phyloP scores from a whole-genome alignment of 805 yeast species.

The Starmerella ratchasimensis region DNA sequence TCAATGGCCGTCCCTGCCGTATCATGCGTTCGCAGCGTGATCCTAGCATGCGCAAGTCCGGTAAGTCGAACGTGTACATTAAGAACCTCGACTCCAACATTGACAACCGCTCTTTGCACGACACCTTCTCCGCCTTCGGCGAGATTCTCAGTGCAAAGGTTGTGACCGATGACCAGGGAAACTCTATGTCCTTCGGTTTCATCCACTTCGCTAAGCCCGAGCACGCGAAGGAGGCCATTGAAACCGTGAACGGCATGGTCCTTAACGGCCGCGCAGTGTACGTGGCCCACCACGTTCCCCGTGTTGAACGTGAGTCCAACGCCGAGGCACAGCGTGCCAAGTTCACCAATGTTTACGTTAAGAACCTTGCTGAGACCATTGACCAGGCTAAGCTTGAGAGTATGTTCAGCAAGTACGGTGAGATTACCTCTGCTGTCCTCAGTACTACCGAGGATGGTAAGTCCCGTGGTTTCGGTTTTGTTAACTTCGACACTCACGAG shows the following conservation, averaged over 20 bases:
- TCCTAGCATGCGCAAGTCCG: conserved; percentile 86
- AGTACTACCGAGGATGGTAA: conserved; percentile 74
- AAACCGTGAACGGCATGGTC: conserved; percentile 95
- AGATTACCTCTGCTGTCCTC: conserved; percentile 67
- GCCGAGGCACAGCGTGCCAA: conserved; percentile 79
- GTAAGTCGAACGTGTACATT: conserved; percentile 93
- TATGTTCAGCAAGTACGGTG: conserved; percentile 61
- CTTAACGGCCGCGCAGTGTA: conserved; percentile 90
- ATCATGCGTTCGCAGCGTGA: conserved; percentile 99
- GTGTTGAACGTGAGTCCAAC: conserved; percentile 87
- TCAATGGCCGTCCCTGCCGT: conserved; percentile 94
- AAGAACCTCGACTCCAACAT: conserved; percentile 97
- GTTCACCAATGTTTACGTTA: conserved; percentile 91
- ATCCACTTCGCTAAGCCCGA: conserved; percentile 91
- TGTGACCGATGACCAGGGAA: conserved; percentile 84
- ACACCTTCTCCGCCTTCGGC: conserved; percentile 95
- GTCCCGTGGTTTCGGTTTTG: conserved; percentile 91
- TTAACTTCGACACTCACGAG: conserved; percentile 78
- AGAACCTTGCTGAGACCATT: conserved; percentile 65
- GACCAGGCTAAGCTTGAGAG: conserved; percentile 42
- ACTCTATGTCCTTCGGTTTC: conserved; percentile 91
- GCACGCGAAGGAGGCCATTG: conserved; percentile 88
- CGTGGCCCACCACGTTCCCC: conserved; percentile 88
- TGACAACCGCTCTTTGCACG: conserved; percentile 97
- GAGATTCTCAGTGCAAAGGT: conserved; percentile 92